Conservation (phyloP, 2,329 filamentous ascomycete genomes). For the Fusarium beomiforme region DNA sequence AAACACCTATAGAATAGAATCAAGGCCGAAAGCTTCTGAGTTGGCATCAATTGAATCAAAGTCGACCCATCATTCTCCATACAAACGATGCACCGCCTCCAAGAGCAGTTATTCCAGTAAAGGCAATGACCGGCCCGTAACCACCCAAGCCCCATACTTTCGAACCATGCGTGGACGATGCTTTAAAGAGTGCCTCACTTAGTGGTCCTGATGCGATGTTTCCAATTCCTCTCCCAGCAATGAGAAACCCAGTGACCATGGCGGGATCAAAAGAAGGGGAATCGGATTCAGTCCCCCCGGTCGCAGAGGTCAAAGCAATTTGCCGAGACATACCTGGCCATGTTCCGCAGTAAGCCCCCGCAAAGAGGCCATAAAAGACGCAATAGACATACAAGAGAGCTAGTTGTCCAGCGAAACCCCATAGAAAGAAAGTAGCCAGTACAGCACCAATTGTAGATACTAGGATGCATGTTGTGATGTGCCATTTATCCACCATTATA, state of each 20-base stretch:
- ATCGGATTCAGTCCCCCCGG: background rate
- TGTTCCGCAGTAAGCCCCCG: conserved; percentile 68
- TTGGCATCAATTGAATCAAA: background rate
- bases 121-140: background rate
- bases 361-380: conserved; percentile 72
- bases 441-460: conserved; percentile 66
- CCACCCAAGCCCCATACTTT: background rate
- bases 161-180: background rate
- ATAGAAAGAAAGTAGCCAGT: conserved; percentile 67
- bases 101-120: background rate
- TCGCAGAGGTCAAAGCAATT: background rate
- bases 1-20: background rate
- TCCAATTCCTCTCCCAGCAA: background rate
- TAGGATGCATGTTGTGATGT: conserved; percentile 62
- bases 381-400: conserved; percentile 68
- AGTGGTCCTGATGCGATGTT: background rate
- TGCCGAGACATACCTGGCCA: conserved; percentile 62
- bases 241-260: background rate
- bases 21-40: too few relatives aligned
- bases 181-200: background rate
- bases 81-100: background rate
- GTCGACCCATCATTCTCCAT: background rate
- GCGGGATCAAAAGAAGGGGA: background rate
- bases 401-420: conserved; percentile 66
- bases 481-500: conserved; percentile 62